Evolutionary conservation across 2,329 filamentous ascomycete genomes (phyloP).

Genomic region (Colletotrichum orchidophilum): DNA sequence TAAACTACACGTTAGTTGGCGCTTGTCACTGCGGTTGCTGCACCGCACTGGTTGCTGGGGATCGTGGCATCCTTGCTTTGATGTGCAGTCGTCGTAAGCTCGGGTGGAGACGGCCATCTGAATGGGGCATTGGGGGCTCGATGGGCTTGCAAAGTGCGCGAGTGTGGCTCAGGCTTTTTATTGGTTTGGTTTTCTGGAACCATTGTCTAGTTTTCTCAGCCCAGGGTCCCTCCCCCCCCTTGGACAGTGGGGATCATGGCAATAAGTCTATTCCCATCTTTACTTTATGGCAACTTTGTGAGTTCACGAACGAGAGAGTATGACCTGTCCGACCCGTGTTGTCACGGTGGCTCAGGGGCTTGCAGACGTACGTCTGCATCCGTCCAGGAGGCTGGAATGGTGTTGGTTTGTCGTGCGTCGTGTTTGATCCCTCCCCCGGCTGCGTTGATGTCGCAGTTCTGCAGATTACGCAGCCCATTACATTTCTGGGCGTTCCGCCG

Average conservation of each 20-base stretch:
- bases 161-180: conserved; percentile 15
- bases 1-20: not conserved
- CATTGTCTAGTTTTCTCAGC: not conserved
- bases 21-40: not conserved
- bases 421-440: conserved; percentile 4
- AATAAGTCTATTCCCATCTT: not conserved
- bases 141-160: not conserved
- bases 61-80: conserved; percentile 29
- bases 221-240: not conserved
- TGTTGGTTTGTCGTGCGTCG: not conserved
- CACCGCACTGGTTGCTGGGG: not conserved
- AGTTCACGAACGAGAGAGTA: not conserved
- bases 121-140: conserved; percentile 13
- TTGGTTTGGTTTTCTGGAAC: not conserved
- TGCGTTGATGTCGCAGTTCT: conserved; percentile 13
- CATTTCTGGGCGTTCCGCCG: conserved; percentile 9
- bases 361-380: conserved; percentile 6
- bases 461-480: not conserved
- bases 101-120: conserved; percentile 30
- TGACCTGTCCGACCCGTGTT: not conserved
- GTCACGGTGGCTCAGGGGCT: conserved; percentile 5
- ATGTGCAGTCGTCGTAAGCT: conserved; percentile 34
- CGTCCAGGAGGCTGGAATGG: conserved; percentile 6
- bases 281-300: not conserved
- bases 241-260: not conserved